A percentile compares a stretch with the other conserved stretches of the same genome.
Conservation (phyloP, 331 rosid genomes). For the Prunus yedoensis region DNA sequence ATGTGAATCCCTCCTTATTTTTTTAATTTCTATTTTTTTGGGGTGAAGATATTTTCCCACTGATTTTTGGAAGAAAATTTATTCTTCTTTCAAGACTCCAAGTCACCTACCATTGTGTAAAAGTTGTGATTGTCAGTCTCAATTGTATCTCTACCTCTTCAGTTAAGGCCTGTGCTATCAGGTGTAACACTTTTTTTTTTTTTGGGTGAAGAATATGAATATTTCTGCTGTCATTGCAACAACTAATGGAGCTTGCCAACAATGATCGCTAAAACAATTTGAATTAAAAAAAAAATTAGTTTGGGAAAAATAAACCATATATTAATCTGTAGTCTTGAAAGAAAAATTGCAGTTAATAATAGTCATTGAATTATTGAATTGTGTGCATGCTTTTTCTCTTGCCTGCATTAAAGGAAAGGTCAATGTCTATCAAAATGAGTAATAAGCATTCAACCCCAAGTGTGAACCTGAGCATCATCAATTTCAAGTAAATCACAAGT, state of each 20-base stretch:
- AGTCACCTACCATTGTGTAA: neutral
- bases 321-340: too few species aligned
- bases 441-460: neutral
- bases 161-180: conserved; percentile 4
- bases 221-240: neutral
- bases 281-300: too few species aligned
- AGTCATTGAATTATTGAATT: neutral
- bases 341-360: too few species aligned
- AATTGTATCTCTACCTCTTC: conserved; percentile 31
- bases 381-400: neutral
- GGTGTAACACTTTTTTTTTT: neutral
- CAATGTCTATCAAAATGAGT: conserved; percentile 5
- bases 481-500: neutral
- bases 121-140: conserved; percentile 23
- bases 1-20: conserved; percentile 27
- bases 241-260: too few species aligned
- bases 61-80: conserved; percentile 34
- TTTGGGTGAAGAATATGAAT: neutral
- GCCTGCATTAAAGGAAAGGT: neutral
- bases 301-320: too few species aligned
- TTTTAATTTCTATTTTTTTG: neutral
- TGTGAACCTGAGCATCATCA: neutral
- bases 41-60: neutral
- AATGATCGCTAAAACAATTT: too few species aligned
- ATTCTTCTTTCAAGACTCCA: conserved; percentile 27